A percentile compares a stretch with the other conserved stretches of the same genome.
These are phyloP conservation scores for Agrocybe pediades DNA, from an alignment of 768 basidiomycete genomes.

Conservation along the genomic window DNA sequence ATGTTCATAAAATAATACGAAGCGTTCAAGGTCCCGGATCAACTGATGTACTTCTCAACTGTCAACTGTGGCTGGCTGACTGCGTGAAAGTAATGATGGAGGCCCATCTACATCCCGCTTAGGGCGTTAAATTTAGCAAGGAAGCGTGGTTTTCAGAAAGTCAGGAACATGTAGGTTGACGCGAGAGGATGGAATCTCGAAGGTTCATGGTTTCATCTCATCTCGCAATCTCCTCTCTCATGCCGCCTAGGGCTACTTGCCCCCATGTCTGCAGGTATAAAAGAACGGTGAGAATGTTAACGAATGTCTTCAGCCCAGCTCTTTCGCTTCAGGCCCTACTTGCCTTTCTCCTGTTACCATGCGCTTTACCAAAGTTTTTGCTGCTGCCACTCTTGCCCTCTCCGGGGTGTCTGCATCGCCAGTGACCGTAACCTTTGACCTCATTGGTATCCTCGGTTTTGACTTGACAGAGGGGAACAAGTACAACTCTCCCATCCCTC, in stretches of 20 bases:
- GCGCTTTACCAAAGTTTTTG: slow-evolving; percentile 32
- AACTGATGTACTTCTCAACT: slow-evolving; percentile 15
- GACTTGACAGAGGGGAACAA: slow-evolving; percentile 32
- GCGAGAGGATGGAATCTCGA: slow-evolving; percentile 5
- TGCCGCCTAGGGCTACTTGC: background rate
- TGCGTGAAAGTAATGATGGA: slow-evolving; percentile 13
- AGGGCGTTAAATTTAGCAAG: background rate
- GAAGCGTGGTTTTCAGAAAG: background rate
- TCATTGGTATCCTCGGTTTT: slow-evolving; percentile 19
- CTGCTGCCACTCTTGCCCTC: slow-evolving; percentile 21
- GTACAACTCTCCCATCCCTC: slow-evolving; percentile 40
- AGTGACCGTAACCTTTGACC: slow-evolving; percentile 9
- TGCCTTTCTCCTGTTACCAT: slow-evolving; percentile 17
- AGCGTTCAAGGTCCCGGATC: slow-evolving; percentile 10
- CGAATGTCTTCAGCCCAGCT: background rate
- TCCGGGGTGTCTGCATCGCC: slow-evolving; percentile 25
- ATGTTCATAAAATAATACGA: too few relatives aligned
- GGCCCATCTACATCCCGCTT: background rate
- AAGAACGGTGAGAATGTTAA: background rate
- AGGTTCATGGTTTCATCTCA: slow-evolving; percentile 9
- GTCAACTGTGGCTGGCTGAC: slow-evolving; percentile 9
- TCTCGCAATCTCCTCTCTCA: background rate
- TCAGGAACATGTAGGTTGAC: background rate
- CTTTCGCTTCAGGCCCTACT: background rate
- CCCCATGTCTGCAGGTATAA: slow-evolving; percentile 6